Evolutionary conservation across 371 early-diverging fungal genomes (phyloP).

Genomic region (Circinella umbellata): DNA sequence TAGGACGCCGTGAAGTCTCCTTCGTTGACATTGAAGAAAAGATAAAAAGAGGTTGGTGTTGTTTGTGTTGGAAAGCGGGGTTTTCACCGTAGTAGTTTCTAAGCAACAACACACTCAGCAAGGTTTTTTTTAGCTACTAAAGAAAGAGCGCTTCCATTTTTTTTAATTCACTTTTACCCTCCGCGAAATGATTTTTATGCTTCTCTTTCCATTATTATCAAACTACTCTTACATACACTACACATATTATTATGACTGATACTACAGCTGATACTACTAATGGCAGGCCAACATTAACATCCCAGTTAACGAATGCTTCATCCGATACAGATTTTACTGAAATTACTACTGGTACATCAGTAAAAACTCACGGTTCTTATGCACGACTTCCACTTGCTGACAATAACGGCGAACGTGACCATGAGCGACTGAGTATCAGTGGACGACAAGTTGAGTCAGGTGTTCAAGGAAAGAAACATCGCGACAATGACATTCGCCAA

Average conservation of each 20-base stretch:
- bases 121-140: not conserved
- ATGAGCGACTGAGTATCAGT: not conserved
- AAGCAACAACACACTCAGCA: too few species aligned
- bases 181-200: not conserved
- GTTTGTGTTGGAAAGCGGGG: not conserved
- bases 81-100: not conserved
- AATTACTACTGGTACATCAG: constrained; percentile 15
- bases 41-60: not conserved
- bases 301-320: constrained; percentile 16
- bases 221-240: too few species aligned
- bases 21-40: constrained; percentile 9
- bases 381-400: not conserved
- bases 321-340: constrained; percentile 22
- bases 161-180: not conserved
- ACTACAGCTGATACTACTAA: not conserved
- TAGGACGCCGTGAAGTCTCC: constrained; percentile 6
- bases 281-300: constrained; percentile 8
- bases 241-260: not conserved
- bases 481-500: constrained; percentile 16
- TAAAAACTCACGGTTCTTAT: constrained; percentile 16
- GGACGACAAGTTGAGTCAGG: not conserved
- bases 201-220: not conserved
- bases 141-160: not conserved
- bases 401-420: not conserved
- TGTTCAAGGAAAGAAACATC: constrained; percentile 7